phyloP scores from a whole-genome alignment of 1,284 basidiomycete genomes.

The Amylostereum areolatum region DNA sequence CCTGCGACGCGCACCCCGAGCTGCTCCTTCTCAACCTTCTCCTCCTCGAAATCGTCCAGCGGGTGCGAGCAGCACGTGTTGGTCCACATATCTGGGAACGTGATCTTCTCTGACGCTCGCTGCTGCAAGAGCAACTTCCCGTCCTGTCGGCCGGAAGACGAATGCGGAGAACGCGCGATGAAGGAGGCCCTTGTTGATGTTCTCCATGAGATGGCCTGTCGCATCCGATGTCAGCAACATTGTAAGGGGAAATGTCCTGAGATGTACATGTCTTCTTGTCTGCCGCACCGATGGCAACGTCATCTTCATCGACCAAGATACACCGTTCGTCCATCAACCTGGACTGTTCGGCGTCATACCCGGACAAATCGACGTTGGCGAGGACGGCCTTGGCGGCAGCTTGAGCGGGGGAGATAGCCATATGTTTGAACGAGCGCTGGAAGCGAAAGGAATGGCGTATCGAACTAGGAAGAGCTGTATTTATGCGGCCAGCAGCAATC shows the following conservation, averaged over 20 bases:
- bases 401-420: not conserved
- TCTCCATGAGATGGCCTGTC: conserved; percentile 96
- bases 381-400: no score
- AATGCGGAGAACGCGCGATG: conserved; percentile 99
- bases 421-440: no score
- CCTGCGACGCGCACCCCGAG: conserved; percentile 85
- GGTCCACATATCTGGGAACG: conserved; percentile 99
- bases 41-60: conserved; percentile 82
- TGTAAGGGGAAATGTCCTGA: not conserved
- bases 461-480: not conserved
- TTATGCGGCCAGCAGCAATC: not conserved
- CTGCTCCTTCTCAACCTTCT: conserved; percentile 77
- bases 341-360: conserved; percentile 76
- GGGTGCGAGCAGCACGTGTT: conserved; percentile 99
- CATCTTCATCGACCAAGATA: conserved; percentile 90
- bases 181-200: conserved; percentile 91
- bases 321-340: conserved; percentile 97
- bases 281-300: conserved; percentile 83
- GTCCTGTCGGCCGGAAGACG: conserved; percentile 89
- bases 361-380: conserved; percentile 66
- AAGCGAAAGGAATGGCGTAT: not conserved
- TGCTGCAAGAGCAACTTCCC: conserved; percentile 96
- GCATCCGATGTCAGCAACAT: not conserved
- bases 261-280: conserved; percentile 95
- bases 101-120: conserved; percentile 96